phyloP scores from a whole-genome alignment of 2,329 filamentous ascomycete genomes.

The Apiospora rasikravindrae region DNA sequence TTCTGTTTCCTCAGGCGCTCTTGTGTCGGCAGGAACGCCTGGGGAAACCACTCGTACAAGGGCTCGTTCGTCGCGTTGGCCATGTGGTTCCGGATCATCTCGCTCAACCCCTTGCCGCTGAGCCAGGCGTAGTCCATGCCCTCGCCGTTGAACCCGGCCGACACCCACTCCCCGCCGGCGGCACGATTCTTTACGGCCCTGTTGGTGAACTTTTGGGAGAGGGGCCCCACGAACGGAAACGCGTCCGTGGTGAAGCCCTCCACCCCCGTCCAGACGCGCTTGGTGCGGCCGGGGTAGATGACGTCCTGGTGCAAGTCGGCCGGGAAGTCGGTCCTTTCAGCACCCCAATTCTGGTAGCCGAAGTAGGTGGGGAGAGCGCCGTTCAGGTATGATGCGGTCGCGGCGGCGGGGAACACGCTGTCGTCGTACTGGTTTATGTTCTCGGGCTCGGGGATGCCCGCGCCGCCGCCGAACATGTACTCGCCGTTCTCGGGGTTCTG shows the following conservation, averaged over 20 bases:
- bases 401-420: background rate
- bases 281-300: conserved; percentile 35
- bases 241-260: conserved; percentile 53
- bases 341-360: conserved; percentile 46
- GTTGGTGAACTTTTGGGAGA: conserved; percentile 40
- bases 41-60: background rate
- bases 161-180: conserved; percentile 50
- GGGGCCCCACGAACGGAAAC: conserved; percentile 56
- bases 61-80: background rate
- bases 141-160: conserved; percentile 56
- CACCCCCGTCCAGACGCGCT: conserved; percentile 55
- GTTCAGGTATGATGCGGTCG: conserved; percentile 37
- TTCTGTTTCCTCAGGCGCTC: background rate
- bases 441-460: background rate
- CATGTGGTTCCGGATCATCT: conserved; percentile 29
- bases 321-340: conserved; percentile 52
- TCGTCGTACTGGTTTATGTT: background rate
- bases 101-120: conserved; percentile 51
- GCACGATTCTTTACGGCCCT: conserved; percentile 22
- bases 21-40: background rate
- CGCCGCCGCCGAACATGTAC: conserved; percentile 10
- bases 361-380: conserved; percentile 50
- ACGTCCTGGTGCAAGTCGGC: conserved; percentile 50
- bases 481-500: background rate
- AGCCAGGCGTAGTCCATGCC: conserved; percentile 62